Conservation (phyloP, 2,329 filamentous ascomycete genomes). For the Torrubiellomyces zombiae region DNA sequence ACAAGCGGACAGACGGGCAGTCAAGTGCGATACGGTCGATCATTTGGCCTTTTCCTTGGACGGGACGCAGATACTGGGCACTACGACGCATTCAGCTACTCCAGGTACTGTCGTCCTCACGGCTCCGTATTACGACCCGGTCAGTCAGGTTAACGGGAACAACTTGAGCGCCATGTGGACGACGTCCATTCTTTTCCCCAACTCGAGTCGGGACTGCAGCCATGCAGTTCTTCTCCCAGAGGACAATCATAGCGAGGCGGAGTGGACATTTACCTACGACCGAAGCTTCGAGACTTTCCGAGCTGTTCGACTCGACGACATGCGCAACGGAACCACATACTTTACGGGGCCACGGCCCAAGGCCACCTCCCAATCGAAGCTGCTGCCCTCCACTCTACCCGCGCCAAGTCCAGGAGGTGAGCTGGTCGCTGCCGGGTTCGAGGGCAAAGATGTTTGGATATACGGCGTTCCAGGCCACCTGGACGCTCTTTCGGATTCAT, state of each 20-base stretch:
- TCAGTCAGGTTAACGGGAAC: constrained; percentile 46
- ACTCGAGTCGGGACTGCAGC: constrained; percentile 62
- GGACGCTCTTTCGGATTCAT: constrained; percentile 29
- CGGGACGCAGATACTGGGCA: constrained; percentile 63
- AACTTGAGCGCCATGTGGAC: constrained; percentile 66
- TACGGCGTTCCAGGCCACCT: constrained; percentile 64
- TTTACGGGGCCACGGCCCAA: constrained; percentile 54
- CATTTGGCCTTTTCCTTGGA: constrained; percentile 60
- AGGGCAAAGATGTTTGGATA: constrained; percentile 57
- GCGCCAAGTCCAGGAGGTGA: constrained; percentile 53
- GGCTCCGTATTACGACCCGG: constrained; percentile 63
- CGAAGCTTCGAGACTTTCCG: constrained; percentile 61
- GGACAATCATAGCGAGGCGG: constrained; percentile 44
- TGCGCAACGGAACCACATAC: constrained; percentile 61
- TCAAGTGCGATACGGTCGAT: constrained; percentile 65
- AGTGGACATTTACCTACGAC: constrained; percentile 67
- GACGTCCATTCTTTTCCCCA: constrained; percentile 69
- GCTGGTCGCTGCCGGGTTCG: constrained; percentile 57
- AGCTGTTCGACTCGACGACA: constrained; percentile 57
- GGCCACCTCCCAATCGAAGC: constrained; percentile 33
- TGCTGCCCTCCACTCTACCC: constrained; percentile 52
- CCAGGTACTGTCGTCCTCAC: constrained; percentile 62
- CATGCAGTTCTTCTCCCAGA: constrained; percentile 56
- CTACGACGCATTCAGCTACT: constrained; percentile 46
- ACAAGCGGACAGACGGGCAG: constrained; percentile 52